phyloP scores from a whole-genome alignment of 257 asterid species.

The Paulownia fortunei region DNA sequence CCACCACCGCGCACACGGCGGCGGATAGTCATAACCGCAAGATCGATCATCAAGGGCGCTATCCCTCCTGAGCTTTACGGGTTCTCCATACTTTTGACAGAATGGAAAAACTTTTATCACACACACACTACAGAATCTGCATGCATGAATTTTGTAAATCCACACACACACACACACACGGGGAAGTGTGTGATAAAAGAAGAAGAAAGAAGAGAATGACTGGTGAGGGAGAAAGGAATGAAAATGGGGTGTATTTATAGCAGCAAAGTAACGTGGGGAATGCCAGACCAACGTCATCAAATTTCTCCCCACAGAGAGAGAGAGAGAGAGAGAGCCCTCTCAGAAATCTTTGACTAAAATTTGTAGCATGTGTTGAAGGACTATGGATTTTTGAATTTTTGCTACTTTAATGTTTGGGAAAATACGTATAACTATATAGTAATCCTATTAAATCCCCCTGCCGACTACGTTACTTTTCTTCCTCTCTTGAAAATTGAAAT shows the following conservation, averaged over 20 bases:
- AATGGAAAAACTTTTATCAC: background rate
- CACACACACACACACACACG: constrained; percentile 3
- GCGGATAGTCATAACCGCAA: background rate
- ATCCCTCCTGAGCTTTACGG: constrained; percentile 87
- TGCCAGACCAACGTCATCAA: constrained; percentile 41
- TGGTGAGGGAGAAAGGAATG: constrained; percentile 31
- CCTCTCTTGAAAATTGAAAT: constrained; percentile 45
- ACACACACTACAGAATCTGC: background rate
- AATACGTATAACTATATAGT: constrained; percentile 22
- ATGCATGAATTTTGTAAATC: constrained; percentile 12
- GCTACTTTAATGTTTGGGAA: background rate
- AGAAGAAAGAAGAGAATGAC: background rate
- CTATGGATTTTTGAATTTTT: background rate
- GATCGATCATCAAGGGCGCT: constrained; percentile 49
- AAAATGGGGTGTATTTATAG: constrained; percentile 55
- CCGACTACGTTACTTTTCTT: constrained; percentile 58
- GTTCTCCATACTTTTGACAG: constrained; percentile 46
- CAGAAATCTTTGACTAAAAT: constrained; percentile 48
- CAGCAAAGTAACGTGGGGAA: constrained; percentile 46
- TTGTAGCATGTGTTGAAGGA: constrained; percentile 37
- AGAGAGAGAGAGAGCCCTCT: constrained; percentile 31
- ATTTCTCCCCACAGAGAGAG: constrained; percentile 10
- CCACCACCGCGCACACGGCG: background rate
- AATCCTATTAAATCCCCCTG: constrained; percentile 31
- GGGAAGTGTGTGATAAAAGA: constrained; percentile 14